Base-by-base conservation (phyloP, 805 yeast genomes). In the Cyberlindnera japonica region DNA sequence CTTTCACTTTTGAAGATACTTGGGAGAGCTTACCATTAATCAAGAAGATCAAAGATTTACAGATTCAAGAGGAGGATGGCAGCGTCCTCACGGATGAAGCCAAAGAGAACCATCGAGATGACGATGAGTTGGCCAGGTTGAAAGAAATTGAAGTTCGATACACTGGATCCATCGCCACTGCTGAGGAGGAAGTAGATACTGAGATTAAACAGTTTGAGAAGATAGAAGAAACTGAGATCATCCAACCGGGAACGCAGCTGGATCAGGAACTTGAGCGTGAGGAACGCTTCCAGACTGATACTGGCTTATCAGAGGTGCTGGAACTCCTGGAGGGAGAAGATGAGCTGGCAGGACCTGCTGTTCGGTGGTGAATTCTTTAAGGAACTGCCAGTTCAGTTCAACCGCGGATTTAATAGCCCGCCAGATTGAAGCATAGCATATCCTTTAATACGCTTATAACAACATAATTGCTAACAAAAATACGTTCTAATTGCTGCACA, bases 1-100 rank as follows among this genome's bases (percentile, higher is more conserved):
- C 45, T 5, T 35, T 26, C 35, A 20, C 19, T 10, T 47, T 41
- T 27, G 41, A 42, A 24, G 43, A 44, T 12, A 38, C 48, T 4
- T 54, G 58, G 58, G 51, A 41, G 19, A 41, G 38, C n/a, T 22
- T 49, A 14, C 49, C 57, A n/a, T n/a, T 53, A 32, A 37, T 52
- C 29, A 34, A 45, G 29, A 50, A 46, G 36, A 54, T 57, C 35
- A 51, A 48, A 25, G 44, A 43, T 6, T 26, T 35, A 33, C 36
- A 39, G 33, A 12, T 39, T 5, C 32, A 37, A 20, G 40, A 37
- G 33, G 42, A 19, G 47, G 41, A 30, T 33, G 38, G n/a, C 38
- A n/a, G 16, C 13, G 5, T 27, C 9, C 38, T 16, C 25, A 30
- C 35, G 19, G 32, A 44, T 11, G 59, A 50, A 5, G 54, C 55